Evolutionary conservation across 2,329 filamentous ascomycete species (phyloP), one percentile per base, ranked within the genome.

Genomic region (Alternaria solani): DNA sequence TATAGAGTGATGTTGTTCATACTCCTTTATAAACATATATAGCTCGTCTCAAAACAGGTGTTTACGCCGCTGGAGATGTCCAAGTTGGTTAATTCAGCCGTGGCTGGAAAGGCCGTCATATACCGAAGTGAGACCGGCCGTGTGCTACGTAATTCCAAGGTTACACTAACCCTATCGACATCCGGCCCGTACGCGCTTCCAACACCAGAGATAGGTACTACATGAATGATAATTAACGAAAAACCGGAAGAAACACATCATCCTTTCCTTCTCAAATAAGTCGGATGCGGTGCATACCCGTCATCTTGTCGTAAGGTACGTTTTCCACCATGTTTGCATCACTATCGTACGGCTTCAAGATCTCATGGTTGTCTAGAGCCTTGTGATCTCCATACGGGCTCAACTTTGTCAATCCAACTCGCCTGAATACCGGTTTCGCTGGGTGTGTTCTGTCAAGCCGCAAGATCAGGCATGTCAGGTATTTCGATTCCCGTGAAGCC

Each of bases 131-230:
- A 47, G 25, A 30, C 44, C 44, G 26, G 4, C 2, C 44, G 44
- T 6, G 0, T n/a, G n/a, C 43, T 46, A 30, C 1, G 43, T 25
- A n/a, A 46, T 5, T 4, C 20, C 20, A 23, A 23, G 28, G 28
- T 4, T n/a, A n/a, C 16, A 5, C 63, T 63, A 26, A 69, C 30
- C 25, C 66, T 60, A 48, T 66, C 65, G 3, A 69, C n/a, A 44
- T 69, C 66, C 5, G 65, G 63, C 3, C 42, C 65, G 43, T 59
- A 61, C 3, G 54, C 60, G 30, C 59, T 62, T 7, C 51, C 55
- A 11, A 48, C 52, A 7, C 64, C 67, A 39, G 53, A 60, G 2
- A 69, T 65, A 34, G 9, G 9, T 11, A 34, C 30, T 34, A 5
- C 30, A 34, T 34, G 5, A 16, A 43, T 16, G 18, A 26, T 14